These are phyloP conservation scores for Mycena rebaudengoi DNA, from an alignment of 768 basidiomycete genomes.

Conservation along the genomic window DNA sequence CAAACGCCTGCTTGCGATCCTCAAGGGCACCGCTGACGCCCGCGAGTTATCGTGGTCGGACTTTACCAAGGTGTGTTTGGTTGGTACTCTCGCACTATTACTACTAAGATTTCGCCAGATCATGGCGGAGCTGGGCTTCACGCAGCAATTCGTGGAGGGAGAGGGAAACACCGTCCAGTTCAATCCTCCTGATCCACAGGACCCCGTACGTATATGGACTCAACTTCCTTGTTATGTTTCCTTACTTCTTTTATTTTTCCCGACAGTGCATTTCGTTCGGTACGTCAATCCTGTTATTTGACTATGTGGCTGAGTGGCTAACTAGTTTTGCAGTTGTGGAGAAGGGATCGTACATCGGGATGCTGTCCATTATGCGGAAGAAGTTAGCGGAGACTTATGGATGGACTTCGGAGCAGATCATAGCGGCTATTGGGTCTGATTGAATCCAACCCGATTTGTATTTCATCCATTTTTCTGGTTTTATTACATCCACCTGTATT, in stretches of 20 bases:
- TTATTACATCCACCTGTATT: no score
- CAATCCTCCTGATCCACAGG: neutral
- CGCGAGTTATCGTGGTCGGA: slow-evolving; percentile 15
- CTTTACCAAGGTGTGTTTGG: slow-evolving; percentile 7
- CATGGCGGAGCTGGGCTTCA: slow-evolving; percentile 19
- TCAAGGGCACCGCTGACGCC: neutral
- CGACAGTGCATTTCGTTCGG: slow-evolving; percentile 2
- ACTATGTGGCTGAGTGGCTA: neutral
- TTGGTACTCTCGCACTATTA: neutral
- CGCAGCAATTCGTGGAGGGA: neutral
- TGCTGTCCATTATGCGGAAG: neutral
- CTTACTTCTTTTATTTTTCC: neutral
- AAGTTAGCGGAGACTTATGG: slow-evolving; percentile 12
- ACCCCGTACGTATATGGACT: slow-evolving; percentile 3
- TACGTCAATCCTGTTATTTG: neutral
- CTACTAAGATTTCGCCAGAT: neutral
- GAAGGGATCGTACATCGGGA: neutral
- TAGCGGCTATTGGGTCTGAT: slow-evolving; percentile 2
- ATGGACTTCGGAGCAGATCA: slow-evolving; percentile 10
- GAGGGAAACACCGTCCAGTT: slow-evolving; percentile 14
- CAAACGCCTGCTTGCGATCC: slow-evolving; percentile 3
- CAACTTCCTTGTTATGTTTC: neutral
- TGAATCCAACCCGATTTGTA: no score
- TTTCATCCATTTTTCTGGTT: no score
- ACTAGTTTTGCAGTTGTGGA: slow-evolving; percentile 6